phyloP scores from a whole-genome alignment of 1,284 basidiomycete genomes.

The Wolfiporia cocos region DNA sequence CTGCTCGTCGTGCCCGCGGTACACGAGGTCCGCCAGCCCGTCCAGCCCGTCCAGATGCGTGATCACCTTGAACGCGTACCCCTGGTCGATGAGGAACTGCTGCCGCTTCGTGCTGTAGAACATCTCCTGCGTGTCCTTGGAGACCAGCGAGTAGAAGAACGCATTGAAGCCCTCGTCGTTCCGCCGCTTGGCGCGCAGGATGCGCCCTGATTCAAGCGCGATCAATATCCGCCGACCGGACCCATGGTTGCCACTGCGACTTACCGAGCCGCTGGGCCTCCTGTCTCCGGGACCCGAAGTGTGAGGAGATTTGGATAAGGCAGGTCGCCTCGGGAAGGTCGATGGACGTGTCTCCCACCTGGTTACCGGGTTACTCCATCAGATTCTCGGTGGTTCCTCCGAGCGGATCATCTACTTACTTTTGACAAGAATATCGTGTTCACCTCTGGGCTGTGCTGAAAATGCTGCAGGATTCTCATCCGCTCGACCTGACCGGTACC shows the following conservation, averaged over 20 bases:
- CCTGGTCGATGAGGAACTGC: slow-evolving; percentile 98
- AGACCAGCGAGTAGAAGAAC: slow-evolving; percentile 99
- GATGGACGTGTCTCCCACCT: slow-evolving; percentile 99
- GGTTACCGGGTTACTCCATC: slow-evolving; percentile 11
- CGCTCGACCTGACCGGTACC: slow-evolving; percentile 94
- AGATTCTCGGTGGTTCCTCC: slow-evolving; percentile 4
- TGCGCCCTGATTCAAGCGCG: slow-evolving; percentile 57
- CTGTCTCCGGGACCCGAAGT: slow-evolving; percentile 97
- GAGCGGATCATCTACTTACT: slow-evolving; percentile 32
- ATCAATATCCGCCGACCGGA: background rate
- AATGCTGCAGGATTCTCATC: slow-evolving; percentile 91
- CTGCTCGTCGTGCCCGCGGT: slow-evolving; percentile 87
- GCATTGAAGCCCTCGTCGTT: slow-evolving; percentile 99
- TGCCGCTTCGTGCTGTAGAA: slow-evolving; percentile 99
- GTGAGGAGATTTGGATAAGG: slow-evolving; percentile 99
- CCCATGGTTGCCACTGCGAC: slow-evolving; percentile 16
- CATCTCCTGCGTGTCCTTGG: slow-evolving; percentile 99
- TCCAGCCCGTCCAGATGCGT: slow-evolving; percentile 95
- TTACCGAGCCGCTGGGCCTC: slow-evolving; percentile 93
- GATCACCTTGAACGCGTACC: slow-evolving; percentile 99
- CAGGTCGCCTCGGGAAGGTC: slow-evolving; percentile 99
- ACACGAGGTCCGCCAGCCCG: slow-evolving; percentile 84
- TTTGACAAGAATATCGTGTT: slow-evolving; percentile 99
- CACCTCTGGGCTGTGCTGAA: slow-evolving; percentile 93
- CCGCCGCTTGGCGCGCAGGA: slow-evolving; percentile 92